phyloP scores from a whole-genome alignment of 2,329 filamentous ascomycete genomes.

The Sclerotinia nivalis region DNA sequence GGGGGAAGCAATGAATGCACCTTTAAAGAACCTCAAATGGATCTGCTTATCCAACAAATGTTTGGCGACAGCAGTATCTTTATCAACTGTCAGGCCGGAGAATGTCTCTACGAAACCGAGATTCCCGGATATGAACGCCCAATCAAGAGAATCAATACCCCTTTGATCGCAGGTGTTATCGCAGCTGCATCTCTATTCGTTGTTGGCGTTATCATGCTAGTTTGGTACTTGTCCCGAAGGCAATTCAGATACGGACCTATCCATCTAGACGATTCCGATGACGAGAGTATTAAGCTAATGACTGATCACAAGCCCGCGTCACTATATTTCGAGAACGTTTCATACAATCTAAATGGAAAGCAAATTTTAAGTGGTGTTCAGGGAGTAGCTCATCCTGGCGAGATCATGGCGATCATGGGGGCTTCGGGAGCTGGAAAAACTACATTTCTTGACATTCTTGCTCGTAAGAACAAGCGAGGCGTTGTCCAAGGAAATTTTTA shows the following conservation, averaged over 20 bases:
- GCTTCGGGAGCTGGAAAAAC: conserved; percentile 97
- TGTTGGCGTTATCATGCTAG: conserved; percentile 76
- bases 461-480: conserved; percentile 95
- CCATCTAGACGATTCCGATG: conserved; percentile 83
- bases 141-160: conserved; percentile 94
- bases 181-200: conserved; percentile 83
- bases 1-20: conserved; percentile 67
- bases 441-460: conserved; percentile 92
- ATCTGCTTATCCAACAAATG: conserved; percentile 80
- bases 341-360: conserved; percentile 84
- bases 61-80: conserved; percentile 92
- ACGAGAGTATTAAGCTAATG: conserved; percentile 84
- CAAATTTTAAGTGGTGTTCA: conserved; percentile 78
- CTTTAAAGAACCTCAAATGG: conserved; percentile 91
- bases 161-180: conserved; percentile 91
- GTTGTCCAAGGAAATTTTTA: conserved; percentile 77
- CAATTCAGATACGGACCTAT: conserved; percentile 71
- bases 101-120: conserved; percentile 91
- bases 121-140: conserved; percentile 87
- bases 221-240: conserved; percentile 87
- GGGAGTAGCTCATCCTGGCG: conserved; percentile 89
- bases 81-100: conserved; percentile 78
- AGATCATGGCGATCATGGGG: conserved; percentile 96
- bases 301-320: conserved; percentile 88
- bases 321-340: conserved; percentile 83